Evolutionary conservation across 345 rosid genomes (phyloP), one percentile per base, ranked within the genome.

Genomic region (Bruguiera parviflora): DNA sequence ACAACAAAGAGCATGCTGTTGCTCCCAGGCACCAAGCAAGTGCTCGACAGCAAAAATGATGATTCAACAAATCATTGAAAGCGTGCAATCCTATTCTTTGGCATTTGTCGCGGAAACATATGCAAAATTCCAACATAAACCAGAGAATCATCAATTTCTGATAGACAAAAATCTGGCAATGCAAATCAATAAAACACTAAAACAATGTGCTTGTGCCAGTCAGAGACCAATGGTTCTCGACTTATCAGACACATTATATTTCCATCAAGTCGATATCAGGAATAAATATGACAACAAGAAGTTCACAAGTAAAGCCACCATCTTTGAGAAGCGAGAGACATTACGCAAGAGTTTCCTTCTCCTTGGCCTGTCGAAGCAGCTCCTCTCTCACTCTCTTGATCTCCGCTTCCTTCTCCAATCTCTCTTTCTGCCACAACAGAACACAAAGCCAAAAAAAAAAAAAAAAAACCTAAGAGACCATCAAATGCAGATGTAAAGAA

Each of bases 321-420:
- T 22, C 59, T 55, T 22, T 55, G 18, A 27, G 32, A 13, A 24
- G 37, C 28, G 28, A 59, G 16, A 18, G 0, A n/a, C n/a, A 5
- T 58, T 46, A 66, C 21, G 33, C 62, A 66, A 73, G 28, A 61
- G 76, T 8, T 25, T 67, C 55, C 53, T 47, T 69, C 60, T 69
- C 73, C 35, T 27, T 74, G 65, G 52, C 60, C 31, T 64, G 64
- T 29, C 47, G 73, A 57, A 74, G 58, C 51, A 74, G 68, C 69
- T 68, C 64, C 51, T 58, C 78, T 58, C 78, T 55, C 8, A 74
- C 65, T 58, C 70, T 74, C 70, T 35, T 69, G 24, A 69, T 57
- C 73, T 74, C 78, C 4, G 73, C 73, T 64, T 68, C 78, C 69
- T 64, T 74, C 53, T 68, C 78, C 60, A 68, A 0, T 35, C 78